Percentiles rank a stretch among this genome's conserved stretches.
Evolutionary conservation across 169 alveolate genomes (phyloP).

Genomic region (Eimeria zaria): DNA sequence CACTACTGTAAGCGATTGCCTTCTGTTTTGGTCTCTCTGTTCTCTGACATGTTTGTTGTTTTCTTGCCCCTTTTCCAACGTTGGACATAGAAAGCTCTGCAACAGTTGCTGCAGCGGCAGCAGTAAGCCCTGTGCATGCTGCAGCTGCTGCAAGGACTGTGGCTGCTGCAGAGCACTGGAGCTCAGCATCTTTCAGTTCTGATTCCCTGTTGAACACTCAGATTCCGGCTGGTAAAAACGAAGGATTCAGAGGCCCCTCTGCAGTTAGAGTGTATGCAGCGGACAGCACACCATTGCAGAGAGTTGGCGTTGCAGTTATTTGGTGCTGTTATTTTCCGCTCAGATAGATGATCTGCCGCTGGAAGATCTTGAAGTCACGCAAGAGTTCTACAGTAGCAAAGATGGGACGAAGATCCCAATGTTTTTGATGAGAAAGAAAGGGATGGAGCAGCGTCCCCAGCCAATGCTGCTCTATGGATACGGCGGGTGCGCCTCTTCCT

Average conservation of each 20-base stretch:
- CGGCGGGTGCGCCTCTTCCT: slow-evolving; percentile 69
- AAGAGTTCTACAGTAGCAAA: slow-evolving; percentile 58
- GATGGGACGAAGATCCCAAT: slow-evolving; percentile 76
- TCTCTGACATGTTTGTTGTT: background rate
- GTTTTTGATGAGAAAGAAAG: slow-evolving; percentile 71
- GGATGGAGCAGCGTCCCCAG: slow-evolving; percentile 11
- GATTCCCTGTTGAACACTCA: background rate
- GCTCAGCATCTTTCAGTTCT: background rate
- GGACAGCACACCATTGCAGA: no score
- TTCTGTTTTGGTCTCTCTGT: background rate
- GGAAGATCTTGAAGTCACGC: slow-evolving; percentile 52
- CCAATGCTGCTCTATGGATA: slow-evolving; percentile 81
- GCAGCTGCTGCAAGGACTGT: background rate
- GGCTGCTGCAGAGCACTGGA: background rate
- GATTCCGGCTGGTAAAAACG: no score
- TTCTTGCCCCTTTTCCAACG: background rate
- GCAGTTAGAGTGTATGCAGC: no score
- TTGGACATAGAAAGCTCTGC: background rate
- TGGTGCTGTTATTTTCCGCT: background rate
- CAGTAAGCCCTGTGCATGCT: background rate
- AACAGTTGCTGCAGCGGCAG: background rate
- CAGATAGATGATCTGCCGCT: slow-evolving; percentile 57
- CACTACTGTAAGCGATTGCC: background rate
- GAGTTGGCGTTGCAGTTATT: background rate
- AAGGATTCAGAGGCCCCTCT: background rate